These are phyloP conservation scores for Bipolaris zeicola DNA, from an alignment of 2,329 filamentous ascomycete species.

Conservation along the genomic window DNA sequence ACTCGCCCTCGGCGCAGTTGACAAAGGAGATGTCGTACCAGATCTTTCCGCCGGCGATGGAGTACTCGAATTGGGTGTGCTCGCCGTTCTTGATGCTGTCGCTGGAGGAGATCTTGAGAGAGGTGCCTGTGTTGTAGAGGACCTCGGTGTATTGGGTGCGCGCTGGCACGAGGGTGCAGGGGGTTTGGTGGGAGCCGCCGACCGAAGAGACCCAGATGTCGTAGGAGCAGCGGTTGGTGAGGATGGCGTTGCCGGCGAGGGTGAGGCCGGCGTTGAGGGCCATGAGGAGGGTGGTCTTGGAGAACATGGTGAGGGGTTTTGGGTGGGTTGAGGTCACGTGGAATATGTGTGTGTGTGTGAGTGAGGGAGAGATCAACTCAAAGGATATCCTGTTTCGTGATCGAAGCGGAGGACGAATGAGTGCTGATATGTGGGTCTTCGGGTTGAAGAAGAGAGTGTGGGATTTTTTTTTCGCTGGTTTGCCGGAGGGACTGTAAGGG, in stretches of 20 bases:
- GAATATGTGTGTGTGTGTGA: background rate
- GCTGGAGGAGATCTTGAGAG: constrained; percentile 35
- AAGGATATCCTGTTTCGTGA: background rate
- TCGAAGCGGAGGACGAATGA: constrained; percentile 4
- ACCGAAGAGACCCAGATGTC: constrained; percentile 37
- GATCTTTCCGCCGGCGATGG: constrained; percentile 22
- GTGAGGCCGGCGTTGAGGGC: constrained; percentile 27
- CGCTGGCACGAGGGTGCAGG: constrained; percentile 23
- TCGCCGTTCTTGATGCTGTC: constrained; percentile 23
- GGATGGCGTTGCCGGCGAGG: constrained; percentile 29
- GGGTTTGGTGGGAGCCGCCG: constrained; percentile 13
- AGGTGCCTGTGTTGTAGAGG: constrained; percentile 24
- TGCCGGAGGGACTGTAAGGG: constrained; percentile 10
- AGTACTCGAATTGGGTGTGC: constrained; percentile 40
- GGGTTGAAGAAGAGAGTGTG: constrained; percentile 2
- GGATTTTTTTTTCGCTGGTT: constrained; percentile 4
- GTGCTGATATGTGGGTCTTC: constrained; percentile 5
- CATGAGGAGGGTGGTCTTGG: constrained; percentile 21
- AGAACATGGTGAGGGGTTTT: constrained; percentile 24
- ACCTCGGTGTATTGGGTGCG: constrained; percentile 27
- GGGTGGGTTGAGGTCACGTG: background rate
- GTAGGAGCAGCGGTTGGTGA: constrained; percentile 34
- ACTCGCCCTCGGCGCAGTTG: constrained; percentile 32
- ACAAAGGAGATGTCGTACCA: constrained; percentile 41
- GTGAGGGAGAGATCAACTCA: background rate